Evolutionary conservation across 2,329 filamentous ascomycete species (phyloP), one percentile per base, ranked within the genome.

Genomic region (Acarospora socialis): DNA sequence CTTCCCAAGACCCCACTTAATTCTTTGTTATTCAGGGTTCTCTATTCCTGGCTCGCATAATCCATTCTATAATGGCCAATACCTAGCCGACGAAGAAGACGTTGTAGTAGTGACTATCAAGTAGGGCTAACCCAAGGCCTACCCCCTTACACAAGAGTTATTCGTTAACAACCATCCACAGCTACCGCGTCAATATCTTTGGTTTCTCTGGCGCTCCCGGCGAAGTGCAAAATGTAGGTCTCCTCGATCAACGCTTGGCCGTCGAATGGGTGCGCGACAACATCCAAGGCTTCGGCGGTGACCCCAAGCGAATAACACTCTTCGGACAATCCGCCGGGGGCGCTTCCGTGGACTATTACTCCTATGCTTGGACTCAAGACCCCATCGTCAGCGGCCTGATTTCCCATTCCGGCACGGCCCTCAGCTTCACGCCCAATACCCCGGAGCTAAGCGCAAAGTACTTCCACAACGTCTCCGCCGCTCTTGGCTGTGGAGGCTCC

Each of bases 361-460:
- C 34, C 8, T 36, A 39, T 18, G 27, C 33, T 4, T 37, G 21
- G 12, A 15, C 28, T 10, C 24, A 35, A 5, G 35, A 41, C 30
- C 38, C 41, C 10, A 45, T 45, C 15, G 39, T 43, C 12, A 23
- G 30, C 5, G 40, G 33, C 15, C 28, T 39, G 8, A 43, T 45
- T 16, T 19, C 37, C 3, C 26, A 41, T 25, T 36, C 42, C 7
- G 43, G 43, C 9, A 41, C 37, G 20, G 37, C 42, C 1, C 45
- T 60, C 4, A 52, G 56, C 2, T 49, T 53, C 0, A 50, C 53
- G 4, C 51, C 55, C 3, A 38, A 38, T 23, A 39, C 34, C 12
- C 28, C 28, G 8, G 36, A 41, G 13, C 28, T 28, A 17, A 22
- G 39, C 4, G 17, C 26, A 19, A 38, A 30, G n/a, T 36, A 30